Evolutionary conservation across 495 filamentous ascomycete genomes (phyloP).

Genomic region (Neurospora sp.): DNA sequence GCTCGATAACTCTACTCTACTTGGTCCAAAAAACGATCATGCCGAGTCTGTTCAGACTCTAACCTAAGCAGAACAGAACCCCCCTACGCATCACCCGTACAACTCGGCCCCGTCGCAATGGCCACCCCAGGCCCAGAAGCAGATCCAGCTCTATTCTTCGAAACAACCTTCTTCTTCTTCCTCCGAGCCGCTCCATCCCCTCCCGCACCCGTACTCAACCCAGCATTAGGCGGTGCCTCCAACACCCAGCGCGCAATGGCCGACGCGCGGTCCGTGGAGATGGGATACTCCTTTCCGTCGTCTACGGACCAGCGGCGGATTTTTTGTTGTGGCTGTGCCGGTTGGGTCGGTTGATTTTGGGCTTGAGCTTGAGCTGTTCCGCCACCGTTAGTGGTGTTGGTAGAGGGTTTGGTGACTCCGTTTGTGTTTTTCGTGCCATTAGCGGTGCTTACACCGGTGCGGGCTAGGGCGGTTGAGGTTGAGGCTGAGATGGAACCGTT

Average conservation of each 20-base stretch:
- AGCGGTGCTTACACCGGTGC: conserved; percentile 9
- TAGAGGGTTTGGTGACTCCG: neutral
- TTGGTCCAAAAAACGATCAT: too few species aligned
- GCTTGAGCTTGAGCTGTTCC: neutral
- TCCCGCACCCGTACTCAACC: neutral
- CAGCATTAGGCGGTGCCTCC: conserved; percentile 10
- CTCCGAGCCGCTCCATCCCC: conserved; percentile 3
- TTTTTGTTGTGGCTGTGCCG: neutral
- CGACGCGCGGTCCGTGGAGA: conserved; percentile 57
- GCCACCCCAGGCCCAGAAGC: neutral
- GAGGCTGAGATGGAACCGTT: neutral
- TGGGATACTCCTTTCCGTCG: conserved; percentile 57
- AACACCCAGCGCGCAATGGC: conserved; percentile 57
- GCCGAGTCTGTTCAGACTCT: too few species aligned
- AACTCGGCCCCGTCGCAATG: neutral
- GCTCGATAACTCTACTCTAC: too few species aligned
- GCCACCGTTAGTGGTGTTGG: neutral
- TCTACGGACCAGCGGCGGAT: conserved; percentile 47
- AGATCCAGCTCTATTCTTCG: neutral
- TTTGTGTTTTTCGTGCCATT: neutral
- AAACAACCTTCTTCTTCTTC: conserved; percentile 22
- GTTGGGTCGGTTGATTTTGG: neutral
- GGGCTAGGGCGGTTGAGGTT: neutral
- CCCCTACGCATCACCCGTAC: too few species aligned
- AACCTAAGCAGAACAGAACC: too few species aligned